These are phyloP conservation scores for Malassezia slooffiae DNA, from an alignment of 1,284 basidiomycete species.

Conservation along the genomic window DNA sequence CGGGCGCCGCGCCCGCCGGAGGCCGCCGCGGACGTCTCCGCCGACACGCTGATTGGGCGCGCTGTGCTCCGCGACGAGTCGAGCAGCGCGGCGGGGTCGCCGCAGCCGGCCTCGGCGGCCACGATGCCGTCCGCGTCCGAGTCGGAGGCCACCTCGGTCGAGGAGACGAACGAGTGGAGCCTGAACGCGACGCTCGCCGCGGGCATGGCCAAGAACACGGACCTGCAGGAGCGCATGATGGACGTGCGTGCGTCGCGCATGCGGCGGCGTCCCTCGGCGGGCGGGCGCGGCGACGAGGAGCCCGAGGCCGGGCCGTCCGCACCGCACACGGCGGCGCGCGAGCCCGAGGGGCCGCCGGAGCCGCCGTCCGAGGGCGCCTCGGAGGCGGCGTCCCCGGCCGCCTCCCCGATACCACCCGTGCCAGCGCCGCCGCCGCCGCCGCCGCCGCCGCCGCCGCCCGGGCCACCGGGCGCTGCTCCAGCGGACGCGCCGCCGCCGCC, in stretches of 20 bases:
- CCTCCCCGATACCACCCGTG: background rate
- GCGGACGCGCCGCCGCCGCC: conserved; percentile 28
- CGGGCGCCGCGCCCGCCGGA: background rate
- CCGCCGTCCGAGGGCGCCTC: conserved; percentile 34
- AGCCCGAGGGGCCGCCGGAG: conserved; percentile 10
- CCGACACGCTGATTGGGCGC: too few relatives aligned
- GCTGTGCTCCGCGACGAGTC: too few relatives aligned
- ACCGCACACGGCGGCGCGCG: background rate
- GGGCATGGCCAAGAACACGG: conserved; percentile 40
- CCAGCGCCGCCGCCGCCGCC: conserved; percentile 15
- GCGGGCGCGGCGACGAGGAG: conserved; percentile 13
- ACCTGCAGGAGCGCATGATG: conserved; percentile 37
- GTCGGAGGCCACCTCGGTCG: conserved; percentile 6
- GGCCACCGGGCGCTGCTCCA: conserved; percentile 18
- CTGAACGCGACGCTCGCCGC: conserved; percentile 40
- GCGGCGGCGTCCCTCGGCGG: conserved; percentile 9
- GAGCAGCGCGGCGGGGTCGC: too few relatives aligned
- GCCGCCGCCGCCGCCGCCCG: conserved; percentile 20
- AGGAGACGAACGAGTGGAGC: conserved; percentile 39
- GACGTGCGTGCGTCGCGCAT: conserved; percentile 32
- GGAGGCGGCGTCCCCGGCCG: conserved; percentile 18
- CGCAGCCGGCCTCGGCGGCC: too few relatives aligned
- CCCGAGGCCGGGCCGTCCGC: background rate
- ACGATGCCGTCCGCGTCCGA: too few relatives aligned
- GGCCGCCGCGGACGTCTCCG: background rate